These are phyloP conservation scores for Mortierella sp. DNA, from an alignment of 371 early-diverging fungal genomes.

Conservation along the genomic window DNA sequence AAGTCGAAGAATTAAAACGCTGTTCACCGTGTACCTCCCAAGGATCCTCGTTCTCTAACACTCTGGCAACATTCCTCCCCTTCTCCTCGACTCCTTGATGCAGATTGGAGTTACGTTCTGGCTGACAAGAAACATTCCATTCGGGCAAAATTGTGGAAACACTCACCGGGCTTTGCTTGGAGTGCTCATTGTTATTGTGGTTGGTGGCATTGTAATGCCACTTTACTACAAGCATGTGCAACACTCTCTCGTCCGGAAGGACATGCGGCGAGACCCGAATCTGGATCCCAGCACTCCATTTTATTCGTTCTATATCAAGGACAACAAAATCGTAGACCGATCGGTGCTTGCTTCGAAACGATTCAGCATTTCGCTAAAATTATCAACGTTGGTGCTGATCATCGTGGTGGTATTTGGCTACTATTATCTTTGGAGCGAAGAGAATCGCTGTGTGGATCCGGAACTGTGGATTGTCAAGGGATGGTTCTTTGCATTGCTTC, in stretches of 20 bases:
- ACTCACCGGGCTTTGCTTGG: slow-evolving; percentile 22
- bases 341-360: slow-evolving; percentile 21
- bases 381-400: slow-evolving; percentile 3
- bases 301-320: neutral
- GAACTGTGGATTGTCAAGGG: slow-evolving; percentile 24
- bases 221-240: slow-evolving; percentile 25
- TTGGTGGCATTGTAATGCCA: slow-evolving; percentile 16
- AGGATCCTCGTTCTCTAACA: no score
- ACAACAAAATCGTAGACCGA: neutral
- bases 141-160: slow-evolving; percentile 24
- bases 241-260: slow-evolving; percentile 9
- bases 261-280: neutral
- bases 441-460: slow-evolving; percentile 17
- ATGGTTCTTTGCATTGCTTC: slow-evolving; percentile 25
- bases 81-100: no score
- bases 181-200: slow-evolving; percentile 13
- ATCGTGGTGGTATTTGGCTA: slow-evolving; percentile 17
- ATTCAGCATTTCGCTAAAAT: slow-evolving; percentile 9
- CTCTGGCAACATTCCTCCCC: no score
- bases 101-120: slow-evolving; percentile 19
- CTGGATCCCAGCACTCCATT: neutral
- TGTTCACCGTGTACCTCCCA: no score
- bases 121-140: slow-evolving; percentile 21
- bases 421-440: slow-evolving; percentile 20
- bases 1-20: no score